phyloP scores from a whole-genome alignment of 306 rosid genomes.

The Medicago arabica region DNA sequence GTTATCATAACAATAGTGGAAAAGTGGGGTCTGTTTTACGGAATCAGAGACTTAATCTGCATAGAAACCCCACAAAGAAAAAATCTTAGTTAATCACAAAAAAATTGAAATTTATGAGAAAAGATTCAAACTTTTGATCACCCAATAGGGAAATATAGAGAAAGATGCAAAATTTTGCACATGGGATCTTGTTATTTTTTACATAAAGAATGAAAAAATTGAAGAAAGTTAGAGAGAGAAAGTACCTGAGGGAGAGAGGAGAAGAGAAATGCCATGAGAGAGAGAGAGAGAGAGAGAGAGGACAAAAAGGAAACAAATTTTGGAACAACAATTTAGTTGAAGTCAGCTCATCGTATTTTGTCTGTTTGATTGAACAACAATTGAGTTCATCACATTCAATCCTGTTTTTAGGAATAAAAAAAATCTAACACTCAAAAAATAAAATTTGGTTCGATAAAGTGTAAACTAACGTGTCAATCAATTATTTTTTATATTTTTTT shows the following conservation, averaged over 20 bases:
- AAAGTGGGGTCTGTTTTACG: slow-evolving; percentile 49
- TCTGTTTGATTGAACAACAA: slow-evolving; percentile 20
- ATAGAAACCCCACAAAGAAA: slow-evolving; percentile 45
- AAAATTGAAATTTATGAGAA: slow-evolving; percentile 25
- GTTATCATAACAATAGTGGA: slow-evolving; percentile 52
- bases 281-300: slow-evolving; percentile 19
- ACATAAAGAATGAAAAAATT: slow-evolving; percentile 31
- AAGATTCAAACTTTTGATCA: slow-evolving; percentile 33
- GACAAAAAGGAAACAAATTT: slow-evolving; percentile 29
- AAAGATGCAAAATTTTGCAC: slow-evolving; percentile 10
- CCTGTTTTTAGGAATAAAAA: not conserved
- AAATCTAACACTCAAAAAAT: no score
- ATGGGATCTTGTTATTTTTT: slow-evolving; percentile 47
- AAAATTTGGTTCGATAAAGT: no score
- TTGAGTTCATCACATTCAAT: slow-evolving; percentile 23
- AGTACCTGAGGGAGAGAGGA: slow-evolving; percentile 50
- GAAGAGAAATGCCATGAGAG: slow-evolving; percentile 46
- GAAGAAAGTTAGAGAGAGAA: slow-evolving; percentile 38
- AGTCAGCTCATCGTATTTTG: slow-evolving; percentile 41
- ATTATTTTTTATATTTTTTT: no score
- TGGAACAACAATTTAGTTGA: slow-evolving; percentile 45
- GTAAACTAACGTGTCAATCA: no score
- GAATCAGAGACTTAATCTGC: slow-evolving; percentile 61
- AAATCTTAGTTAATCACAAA: slow-evolving; percentile 34
- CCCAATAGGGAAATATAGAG: slow-evolving; percentile 21